Evolutionary conservation across 192 early-diverging fungal species (phyloP), one percentile per base, ranked within the genome.

Genomic region (Backusella tarrabulga): DNA sequence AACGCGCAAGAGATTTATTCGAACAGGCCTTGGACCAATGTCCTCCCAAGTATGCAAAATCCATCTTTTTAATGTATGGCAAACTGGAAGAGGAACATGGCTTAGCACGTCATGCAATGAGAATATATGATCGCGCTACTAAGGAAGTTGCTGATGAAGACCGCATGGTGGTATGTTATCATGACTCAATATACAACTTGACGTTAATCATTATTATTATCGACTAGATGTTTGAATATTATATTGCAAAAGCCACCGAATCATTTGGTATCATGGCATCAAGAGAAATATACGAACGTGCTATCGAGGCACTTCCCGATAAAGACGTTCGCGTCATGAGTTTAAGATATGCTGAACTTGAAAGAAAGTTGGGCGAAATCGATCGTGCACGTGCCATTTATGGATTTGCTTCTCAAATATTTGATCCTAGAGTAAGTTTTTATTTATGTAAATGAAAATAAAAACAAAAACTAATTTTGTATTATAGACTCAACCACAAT

Each of bases 1-100:
- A 99, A 85, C 90, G 98, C 21, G 84, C 96, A 0, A 89, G 98
- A 76, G 98, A 98, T 80, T 85, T 99, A 67, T 98, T 97, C 75
- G 98, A 99, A 85, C 93, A 97, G 81, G 95, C 98, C 19, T 69
- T 99, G 15, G 92, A 92, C 56, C 90, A 91, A 44, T 93, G 93
- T 46, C 97, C 98, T 1, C 79, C 92, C 0, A 93, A 94, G 50
- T 95, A 94, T 73, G 96, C 97, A 19, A 94, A 93, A 73, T 84
- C 93, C 1, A 76, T 99, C 3, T 98, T 92, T 76, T 83, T 98
- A 15, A 90, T 95, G 85, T 99, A 95, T 79, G 97, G 96, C 8
- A 89, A 93, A 68, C 80, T 97, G 29, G 98, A 99, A 82, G 97
- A 98, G 79, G 91, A 94, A 7, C 87, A 96, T 77, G 98, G 98